These are phyloP conservation scores for Byssothecium circinans DNA, from an alignment of 2,329 filamentous ascomycete species.

Conservation along the genomic window DNA sequence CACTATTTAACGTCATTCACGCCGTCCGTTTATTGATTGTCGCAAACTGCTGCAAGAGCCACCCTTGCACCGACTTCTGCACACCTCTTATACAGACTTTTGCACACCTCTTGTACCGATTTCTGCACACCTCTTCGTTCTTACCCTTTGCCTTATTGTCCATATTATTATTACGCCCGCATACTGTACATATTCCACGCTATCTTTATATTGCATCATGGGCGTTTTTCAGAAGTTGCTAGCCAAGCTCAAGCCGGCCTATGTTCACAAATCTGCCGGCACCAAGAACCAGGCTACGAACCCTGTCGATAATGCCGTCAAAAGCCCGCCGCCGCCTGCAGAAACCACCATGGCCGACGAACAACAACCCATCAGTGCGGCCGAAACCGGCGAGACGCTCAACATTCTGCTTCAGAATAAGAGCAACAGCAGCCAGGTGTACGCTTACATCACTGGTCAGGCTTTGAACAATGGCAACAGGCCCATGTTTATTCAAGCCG, in stretches of 20 bases:
- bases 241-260: constrained; percentile 22
- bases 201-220: constrained; percentile 16
- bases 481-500: constrained; percentile 64
- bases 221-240: constrained; percentile 30
- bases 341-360: constrained; percentile 5
- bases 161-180: constrained; percentile 3
- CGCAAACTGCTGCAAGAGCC: constrained; percentile 9
- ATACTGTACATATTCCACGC: constrained; percentile 1
- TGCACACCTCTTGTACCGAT: background rate
- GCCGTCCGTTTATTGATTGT: constrained; percentile 3
- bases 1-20: constrained; percentile 21
- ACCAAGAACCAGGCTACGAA: constrained; percentile 10
- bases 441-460: constrained; percentile 71
- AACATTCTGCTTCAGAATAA: constrained; percentile 67
- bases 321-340: constrained; percentile 4
- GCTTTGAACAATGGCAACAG: constrained; percentile 62
- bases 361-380: constrained; percentile 30
- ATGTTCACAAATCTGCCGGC: constrained; percentile 4
- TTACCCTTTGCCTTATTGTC: constrained; percentile 6
- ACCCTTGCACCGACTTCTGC: constrained; percentile 10
- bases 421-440: constrained; percentile 62
- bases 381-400: constrained; percentile 48
- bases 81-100: constrained; percentile 2
- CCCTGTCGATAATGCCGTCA: constrained; percentile 6
- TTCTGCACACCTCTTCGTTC: constrained; percentile 7